Conservation (phyloP, 768 basidiomycete species). For the Podaxis sp. region DNA sequence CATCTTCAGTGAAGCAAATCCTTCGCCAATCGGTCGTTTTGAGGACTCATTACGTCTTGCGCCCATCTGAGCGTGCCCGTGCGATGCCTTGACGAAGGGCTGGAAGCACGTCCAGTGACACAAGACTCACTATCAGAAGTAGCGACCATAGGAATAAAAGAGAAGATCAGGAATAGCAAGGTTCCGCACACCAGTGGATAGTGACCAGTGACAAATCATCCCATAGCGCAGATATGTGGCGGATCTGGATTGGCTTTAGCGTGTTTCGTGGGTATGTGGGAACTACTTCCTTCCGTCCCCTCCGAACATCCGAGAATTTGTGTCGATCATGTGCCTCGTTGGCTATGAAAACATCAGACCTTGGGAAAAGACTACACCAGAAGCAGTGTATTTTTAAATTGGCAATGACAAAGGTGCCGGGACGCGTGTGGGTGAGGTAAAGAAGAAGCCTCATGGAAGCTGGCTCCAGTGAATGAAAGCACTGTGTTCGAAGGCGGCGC, state of each 20-base stretch:
- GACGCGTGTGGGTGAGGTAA: background rate
- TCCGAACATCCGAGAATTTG: background rate
- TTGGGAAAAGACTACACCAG: background rate
- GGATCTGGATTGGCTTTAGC: constrained; percentile 8
- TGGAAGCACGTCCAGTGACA: background rate
- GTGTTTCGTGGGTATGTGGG: background rate
- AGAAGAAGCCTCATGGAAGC: background rate
- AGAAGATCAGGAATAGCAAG: constrained; percentile 2
- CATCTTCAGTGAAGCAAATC: background rate
- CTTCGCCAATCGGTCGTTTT: background rate
- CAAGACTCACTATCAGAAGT: background rate
- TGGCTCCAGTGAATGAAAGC: background rate
- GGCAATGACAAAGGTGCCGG: background rate
- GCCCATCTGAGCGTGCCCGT: background rate
- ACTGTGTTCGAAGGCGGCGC: background rate
- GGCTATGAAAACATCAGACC: background rate
- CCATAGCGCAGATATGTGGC: constrained; percentile 7
- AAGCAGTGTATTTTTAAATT: background rate
- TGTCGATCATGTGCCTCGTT: constrained; percentile 6
- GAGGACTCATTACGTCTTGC: background rate
- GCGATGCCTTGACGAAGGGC: background rate
- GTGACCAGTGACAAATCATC: background rate
- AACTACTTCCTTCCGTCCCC: background rate
- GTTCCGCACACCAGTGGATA: background rate
- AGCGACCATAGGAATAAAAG: background rate